A percentile compares a stretch with the other conserved stretches of the same genome.
Evolutionary conservation across 805 yeast genomes (phyloP).

Genomic region (Starmerella etchellsii): DNA sequence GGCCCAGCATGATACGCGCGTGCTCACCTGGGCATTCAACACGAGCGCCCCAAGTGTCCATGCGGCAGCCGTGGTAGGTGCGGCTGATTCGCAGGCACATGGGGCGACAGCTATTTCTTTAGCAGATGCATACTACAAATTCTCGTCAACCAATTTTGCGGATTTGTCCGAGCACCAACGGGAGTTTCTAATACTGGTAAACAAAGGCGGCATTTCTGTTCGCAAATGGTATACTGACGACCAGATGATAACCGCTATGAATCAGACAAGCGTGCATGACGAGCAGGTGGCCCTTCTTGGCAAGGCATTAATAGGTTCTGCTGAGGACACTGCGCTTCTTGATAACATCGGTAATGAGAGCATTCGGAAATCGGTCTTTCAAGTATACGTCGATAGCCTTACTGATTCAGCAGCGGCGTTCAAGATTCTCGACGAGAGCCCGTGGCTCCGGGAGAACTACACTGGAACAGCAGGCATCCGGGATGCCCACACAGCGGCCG

Average conservation of each 20-base stretch:
- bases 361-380: not conserved
- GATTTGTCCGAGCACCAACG: slow-evolving; percentile 2
- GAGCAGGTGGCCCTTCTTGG: slow-evolving; percentile 1
- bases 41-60: slow-evolving; percentile 1
- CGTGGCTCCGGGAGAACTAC: not conserved
- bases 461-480: not conserved
- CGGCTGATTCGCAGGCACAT: not conserved
- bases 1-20: not conserved
- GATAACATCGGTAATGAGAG: not conserved
- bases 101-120: not conserved
- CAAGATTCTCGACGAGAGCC: not conserved
- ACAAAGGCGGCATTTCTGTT: not conserved
- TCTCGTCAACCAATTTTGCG: slow-evolving; percentile 1
- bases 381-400: not conserved
- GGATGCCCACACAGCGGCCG: not conserved
- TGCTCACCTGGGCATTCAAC: not conserved
- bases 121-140: slow-evolving; percentile 1
- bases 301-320: not conserved
- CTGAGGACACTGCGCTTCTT: not conserved
- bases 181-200: slow-evolving; percentile 1
- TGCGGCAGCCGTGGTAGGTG: slow-evolving; percentile 8
- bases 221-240: slow-evolving; percentile 6
- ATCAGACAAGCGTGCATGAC: not conserved
- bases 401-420: not conserved
- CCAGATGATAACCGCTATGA: not conserved